A percentile compares a stretch with the other conserved stretches of the same genome.
Evolutionary conservation across 2,329 filamentous ascomycete genomes (phyloP).

Genomic region (Colletotrichum zoysiae): DNA sequence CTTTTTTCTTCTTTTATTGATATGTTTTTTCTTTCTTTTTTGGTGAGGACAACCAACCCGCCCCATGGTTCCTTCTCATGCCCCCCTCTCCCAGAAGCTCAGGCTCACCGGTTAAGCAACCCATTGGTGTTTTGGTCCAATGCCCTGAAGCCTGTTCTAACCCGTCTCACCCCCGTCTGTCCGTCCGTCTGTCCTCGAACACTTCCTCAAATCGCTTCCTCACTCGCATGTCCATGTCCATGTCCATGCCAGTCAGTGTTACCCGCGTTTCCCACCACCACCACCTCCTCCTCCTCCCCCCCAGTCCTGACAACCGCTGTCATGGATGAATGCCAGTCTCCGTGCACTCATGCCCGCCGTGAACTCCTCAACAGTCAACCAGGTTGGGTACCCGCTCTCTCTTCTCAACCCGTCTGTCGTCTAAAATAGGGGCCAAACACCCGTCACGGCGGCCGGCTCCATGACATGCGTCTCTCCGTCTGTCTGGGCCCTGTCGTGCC

Average conservation of each 20-base stretch:
- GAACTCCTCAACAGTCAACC: conserved; percentile 34
- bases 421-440: conserved; percentile 38
- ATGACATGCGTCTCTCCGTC: conserved; percentile 30
- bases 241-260: conserved; percentile 20
- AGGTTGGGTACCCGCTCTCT: background rate
- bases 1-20: background rate
- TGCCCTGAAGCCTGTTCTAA: conserved; percentile 14
- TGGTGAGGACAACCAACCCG: too few species aligned
- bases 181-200: conserved; percentile 1
- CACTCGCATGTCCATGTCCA: conserved; percentile 16
- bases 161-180: background rate
- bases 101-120: conserved; percentile 9
- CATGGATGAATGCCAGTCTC: conserved; percentile 23
- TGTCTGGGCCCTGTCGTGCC: conserved; percentile 28
- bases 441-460: conserved; percentile 27
- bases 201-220: background rate
- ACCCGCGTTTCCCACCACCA: conserved; percentile 6
- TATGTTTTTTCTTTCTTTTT: too few species aligned
- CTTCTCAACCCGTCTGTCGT: conserved; percentile 19
- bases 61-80: background rate
- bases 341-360: conserved; percentile 13
- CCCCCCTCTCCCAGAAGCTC: background rate
- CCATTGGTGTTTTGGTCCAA: conserved; percentile 32
- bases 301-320: conserved; percentile 24
- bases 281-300: too few species aligned